Evolutionary conservation across 78 protist species (phyloP).

Genomic region (Emiliania huxleyi): DNA sequence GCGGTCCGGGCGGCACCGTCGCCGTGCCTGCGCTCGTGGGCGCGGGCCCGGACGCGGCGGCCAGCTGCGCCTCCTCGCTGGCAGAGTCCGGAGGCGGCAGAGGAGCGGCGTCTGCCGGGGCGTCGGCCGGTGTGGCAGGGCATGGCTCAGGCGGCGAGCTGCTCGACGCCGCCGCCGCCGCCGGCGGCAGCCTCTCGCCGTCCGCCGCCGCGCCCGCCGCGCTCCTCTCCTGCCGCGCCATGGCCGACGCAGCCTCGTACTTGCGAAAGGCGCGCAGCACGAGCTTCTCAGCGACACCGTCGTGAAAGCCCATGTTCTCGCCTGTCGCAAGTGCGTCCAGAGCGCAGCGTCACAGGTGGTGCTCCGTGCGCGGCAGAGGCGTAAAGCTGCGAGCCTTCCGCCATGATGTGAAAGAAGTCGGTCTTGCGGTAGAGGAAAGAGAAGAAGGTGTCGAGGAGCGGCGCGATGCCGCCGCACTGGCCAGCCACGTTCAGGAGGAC

Average conservation of each 20-base stretch:
- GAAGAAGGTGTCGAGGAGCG: neutral
- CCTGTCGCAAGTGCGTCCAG: too few species aligned
- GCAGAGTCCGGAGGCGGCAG: too few species aligned
- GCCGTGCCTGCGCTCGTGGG: neutral
- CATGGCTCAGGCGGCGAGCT: too few species aligned
- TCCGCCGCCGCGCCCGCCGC: neutral
- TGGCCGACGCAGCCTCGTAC: neutral
- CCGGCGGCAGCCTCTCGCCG: neutral
- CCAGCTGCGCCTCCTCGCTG: too few species aligned
- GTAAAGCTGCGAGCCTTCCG: too few species aligned
- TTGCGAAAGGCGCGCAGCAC: neutral
- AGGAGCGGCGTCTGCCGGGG: neutral
- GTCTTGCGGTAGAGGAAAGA: conserved; percentile 1
- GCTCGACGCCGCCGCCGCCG: too few species aligned
- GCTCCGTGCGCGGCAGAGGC: too few species aligned
- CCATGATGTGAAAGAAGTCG: conserved; percentile 1
- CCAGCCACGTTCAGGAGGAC: neutral
- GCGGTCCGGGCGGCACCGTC: neutral
- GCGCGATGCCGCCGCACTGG: neutral
- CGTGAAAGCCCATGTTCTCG: neutral
- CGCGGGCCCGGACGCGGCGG: too few species aligned
- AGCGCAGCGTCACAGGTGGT: too few species aligned
- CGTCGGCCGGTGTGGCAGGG: neutral
- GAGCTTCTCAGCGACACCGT: neutral
- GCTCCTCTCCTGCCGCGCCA: neutral